A percentile compares a stretch with the other conserved stretches of the same genome.
These are phyloP conservation scores for Coemansia sp. DNA, from an alignment of 192 early-diverging fungal genomes.

Conservation along the genomic window DNA sequence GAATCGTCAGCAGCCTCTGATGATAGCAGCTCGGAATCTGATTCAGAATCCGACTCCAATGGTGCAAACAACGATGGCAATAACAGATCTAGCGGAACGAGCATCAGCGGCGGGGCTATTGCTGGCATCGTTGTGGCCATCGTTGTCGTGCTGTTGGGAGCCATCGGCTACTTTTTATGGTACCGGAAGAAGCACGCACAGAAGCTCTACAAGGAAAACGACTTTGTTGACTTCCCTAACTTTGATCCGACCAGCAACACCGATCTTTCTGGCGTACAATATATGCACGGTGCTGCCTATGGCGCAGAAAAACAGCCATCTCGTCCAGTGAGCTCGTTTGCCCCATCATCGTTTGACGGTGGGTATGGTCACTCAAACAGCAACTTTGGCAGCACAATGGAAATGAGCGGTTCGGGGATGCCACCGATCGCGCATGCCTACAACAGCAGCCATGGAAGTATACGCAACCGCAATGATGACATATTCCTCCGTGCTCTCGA, in stretches of 20 bases:
- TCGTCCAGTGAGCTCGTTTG: neutral
- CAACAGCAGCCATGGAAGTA: conserved; percentile 3
- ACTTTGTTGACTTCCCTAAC: conserved; percentile 29
- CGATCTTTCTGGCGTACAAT: conserved; percentile 6
- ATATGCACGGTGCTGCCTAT: neutral
- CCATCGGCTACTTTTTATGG: conserved; percentile 23
- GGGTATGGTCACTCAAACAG: neutral
- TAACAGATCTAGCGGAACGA: conserved; percentile 1
- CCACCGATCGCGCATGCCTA: neutral
- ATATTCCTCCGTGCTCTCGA: conserved; percentile 1
- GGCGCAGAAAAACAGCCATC: conserved; percentile 16
- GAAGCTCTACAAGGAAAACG: conserved; percentile 23
- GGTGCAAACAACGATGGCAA: conserved; percentile 6
- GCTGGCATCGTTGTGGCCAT: conserved; percentile 22
- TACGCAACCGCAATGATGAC: neutral
- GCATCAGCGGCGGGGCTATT: conserved; percentile 27
- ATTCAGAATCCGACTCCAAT: neutral
- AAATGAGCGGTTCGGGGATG: neutral
- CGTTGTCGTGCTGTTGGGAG: neutral
- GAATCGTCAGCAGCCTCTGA: neutral
- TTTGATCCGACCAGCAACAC: conserved; percentile 30
- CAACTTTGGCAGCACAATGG: neutral
- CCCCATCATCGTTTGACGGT: conserved; percentile 2
- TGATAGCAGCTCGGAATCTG: neutral
- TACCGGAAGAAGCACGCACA: conserved; percentile 22